Evolutionary conservation across 1,139 yeast genomes (phyloP), one percentile per base, ranked within the genome.

Genomic region (Taphrina wiesneri): DNA sequence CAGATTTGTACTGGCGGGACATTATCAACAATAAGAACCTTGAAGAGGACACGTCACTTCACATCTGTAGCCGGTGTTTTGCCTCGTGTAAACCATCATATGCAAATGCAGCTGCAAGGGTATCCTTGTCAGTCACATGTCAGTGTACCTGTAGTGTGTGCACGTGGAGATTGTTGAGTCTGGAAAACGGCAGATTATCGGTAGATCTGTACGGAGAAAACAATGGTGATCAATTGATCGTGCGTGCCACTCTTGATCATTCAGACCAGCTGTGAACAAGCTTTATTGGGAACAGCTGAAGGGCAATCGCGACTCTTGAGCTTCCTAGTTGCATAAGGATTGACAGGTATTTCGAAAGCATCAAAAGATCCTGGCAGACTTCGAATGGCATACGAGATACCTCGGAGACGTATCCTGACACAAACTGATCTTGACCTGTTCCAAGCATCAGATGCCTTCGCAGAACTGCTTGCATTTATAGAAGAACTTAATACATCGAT

Each of bases 371-470:
- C n/a, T n/a, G n/a, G n/a, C n/a, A n/a, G n/a, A n/a, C n/a, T n/a
- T n/a, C n/a, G n/a, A 28, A 51, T 36, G 51, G 17, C 21, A 11
- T 60, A 51, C 21, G 51, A 51, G 28, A 39, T 51, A 15, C 64
- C 64, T 7, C 32, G 57, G 9, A 43, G 66, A 25, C 77, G 95
- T 66, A 81, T 92, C 6, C 74, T 85, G 13, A 83, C 87, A 0
- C 75, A 78, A 0, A 79, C 80, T 0, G 98, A 93, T 74, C 74
- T 93, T 72, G 80, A 79, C 7, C 75, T 79, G 63, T 93, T 96
- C 86, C 75, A 77, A n/a, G 75, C 71, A 0, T 84, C 92, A 2
- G 70, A 75, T 0, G 81, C 88, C 0, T 84, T 84, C 72, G 71
- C 76, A 0, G 78, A 77, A 2, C 73, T 93, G 0, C 71, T 88